Conservation (phyloP, 371 early-diverging fungal genomes). For the Mucor saturninus region DNA sequence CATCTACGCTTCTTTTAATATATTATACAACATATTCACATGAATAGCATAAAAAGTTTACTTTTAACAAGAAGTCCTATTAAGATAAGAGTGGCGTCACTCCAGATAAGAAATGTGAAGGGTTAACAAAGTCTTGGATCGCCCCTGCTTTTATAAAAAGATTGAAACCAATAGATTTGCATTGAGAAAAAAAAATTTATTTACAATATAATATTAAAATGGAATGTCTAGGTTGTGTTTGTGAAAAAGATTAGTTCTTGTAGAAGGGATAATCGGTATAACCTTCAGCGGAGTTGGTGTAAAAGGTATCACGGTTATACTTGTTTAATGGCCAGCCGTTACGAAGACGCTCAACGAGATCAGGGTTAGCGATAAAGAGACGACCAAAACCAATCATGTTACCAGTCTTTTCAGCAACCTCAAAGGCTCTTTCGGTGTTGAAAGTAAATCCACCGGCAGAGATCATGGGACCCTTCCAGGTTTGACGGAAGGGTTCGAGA, state of each 20-base stretch:
- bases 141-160: too few relatives aligned
- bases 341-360: slow-evolving; percentile 28
- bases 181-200: too few relatives aligned
- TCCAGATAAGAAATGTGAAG: too few relatives aligned
- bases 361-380: slow-evolving; percentile 34
- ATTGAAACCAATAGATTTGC: too few relatives aligned
- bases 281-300: slow-evolving; percentile 19
- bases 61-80: too few relatives aligned
- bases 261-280: slow-evolving; percentile 30
- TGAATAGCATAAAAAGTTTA: too few relatives aligned
- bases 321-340: slow-evolving; percentile 29
- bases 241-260: slow-evolving; percentile 1
- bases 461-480: slow-evolving; percentile 43
- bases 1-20: too few relatives aligned
- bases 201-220: too few relatives aligned
- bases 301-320: slow-evolving; percentile 30
- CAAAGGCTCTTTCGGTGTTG: slow-evolving; percentile 25
- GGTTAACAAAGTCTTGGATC: too few relatives aligned
- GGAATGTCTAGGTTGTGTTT: too few relatives aligned
- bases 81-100: too few relatives aligned
- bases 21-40: too few relatives aligned
- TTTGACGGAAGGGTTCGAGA: slow-evolving; percentile 41
- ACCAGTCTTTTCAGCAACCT: slow-evolving; percentile 20
- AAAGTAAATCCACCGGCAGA: slow-evolving; percentile 42
- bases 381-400: slow-evolving; percentile 31